Evolutionary conservation across 352 stramenopile genomes (phyloP), one percentile per base, ranked within the genome.

Genomic region (Globisporangium cystogenes): DNA sequence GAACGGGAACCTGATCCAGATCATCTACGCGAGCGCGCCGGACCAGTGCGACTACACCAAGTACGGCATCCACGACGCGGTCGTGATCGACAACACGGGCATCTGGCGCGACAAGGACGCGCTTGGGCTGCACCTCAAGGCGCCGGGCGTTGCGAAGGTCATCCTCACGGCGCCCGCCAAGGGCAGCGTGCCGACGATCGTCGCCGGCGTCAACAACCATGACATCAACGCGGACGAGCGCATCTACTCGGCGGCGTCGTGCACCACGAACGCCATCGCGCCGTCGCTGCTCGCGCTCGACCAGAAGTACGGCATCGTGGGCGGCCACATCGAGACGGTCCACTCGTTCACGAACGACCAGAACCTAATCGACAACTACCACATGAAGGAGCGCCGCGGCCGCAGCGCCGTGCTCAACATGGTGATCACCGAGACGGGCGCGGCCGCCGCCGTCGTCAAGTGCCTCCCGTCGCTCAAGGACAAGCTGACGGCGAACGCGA

Each of bases 401-500:
- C 86, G 86, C 64, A 89, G 78, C 50, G 83, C 83, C 33, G 82
- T 91, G 50, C 68, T 94, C 40, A 96, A 96, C 66, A 96, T 96
- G 83, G 84, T 96, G 10, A 90, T 93, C 62, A 93, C 86, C 0
- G 83, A 94, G 68, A 96, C 86, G 0, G 86, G 86, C 26, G 86
- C 86, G 6, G 86, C 79, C 8, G 74, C 74, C 1, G 86, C 86
- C 48, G 84, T 96, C n/a, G 71, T 82, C 55, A 90, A 90, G 72
- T 93, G 90, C 56, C 76, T 98, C 11, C 96, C 97, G 50, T 88
- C 74, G 31, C 88, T 99, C 48, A 76, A 97, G 67, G 91, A 93
- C 82, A 99, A 99, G 83, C 82, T 99, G 42, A 99, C 96, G 53
- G 97, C 94, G 62, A 99, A 99, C 72, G 94, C 97, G 55, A 98